Conservation (phyloP, 805 yeast genomes). For the Wickerhamomyces chambardii region DNA sequence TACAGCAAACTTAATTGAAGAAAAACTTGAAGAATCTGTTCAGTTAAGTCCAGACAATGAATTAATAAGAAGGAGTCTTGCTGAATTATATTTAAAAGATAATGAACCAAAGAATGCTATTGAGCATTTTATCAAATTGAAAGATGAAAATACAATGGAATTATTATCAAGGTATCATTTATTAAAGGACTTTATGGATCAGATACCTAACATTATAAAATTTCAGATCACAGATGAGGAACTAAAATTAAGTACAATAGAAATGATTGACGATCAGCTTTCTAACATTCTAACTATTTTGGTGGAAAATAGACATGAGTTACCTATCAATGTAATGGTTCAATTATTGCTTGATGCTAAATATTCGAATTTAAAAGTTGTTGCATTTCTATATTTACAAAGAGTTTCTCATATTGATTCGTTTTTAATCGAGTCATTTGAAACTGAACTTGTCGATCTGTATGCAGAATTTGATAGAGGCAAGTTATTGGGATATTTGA, state of each 20-base stretch:
- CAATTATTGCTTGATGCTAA: conserved; percentile 35
- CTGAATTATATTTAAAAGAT: conserved; percentile 45
- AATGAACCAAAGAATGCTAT: conserved; percentile 58
- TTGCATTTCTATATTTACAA: conserved; percentile 61
- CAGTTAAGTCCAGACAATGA: conserved; percentile 20
- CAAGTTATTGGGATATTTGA: conserved; percentile 52
- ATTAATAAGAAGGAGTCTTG: conserved; percentile 32
- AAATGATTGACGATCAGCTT: conserved; percentile 29
- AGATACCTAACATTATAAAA: conserved; percentile 42
- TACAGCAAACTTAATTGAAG: conserved; percentile 31
- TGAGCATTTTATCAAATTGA: conserved; percentile 46
- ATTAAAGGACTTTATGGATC: conserved; percentile 35
- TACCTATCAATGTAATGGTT: conserved; percentile 45
- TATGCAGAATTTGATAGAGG: conserved; percentile 53
- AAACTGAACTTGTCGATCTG: conserved; percentile 57
- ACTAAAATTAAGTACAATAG: conserved; percentile 29
- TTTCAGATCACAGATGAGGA: conserved; percentile 30
- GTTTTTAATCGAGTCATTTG: conserved; percentile 43
- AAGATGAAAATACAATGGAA: conserved; percentile 45
- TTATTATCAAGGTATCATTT: conserved; percentile 59
- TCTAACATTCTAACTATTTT: conserved; percentile 40
- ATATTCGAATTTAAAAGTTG: conserved; percentile 26
- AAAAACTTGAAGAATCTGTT: conserved; percentile 31
- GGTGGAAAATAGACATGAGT: conserved; percentile 56
- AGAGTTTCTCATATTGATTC: conserved; percentile 49